Evolutionary conservation across 257 asterid species (phyloP), one percentile per base, ranked within the genome.

Genomic region (Jasminum sambac): DNA sequence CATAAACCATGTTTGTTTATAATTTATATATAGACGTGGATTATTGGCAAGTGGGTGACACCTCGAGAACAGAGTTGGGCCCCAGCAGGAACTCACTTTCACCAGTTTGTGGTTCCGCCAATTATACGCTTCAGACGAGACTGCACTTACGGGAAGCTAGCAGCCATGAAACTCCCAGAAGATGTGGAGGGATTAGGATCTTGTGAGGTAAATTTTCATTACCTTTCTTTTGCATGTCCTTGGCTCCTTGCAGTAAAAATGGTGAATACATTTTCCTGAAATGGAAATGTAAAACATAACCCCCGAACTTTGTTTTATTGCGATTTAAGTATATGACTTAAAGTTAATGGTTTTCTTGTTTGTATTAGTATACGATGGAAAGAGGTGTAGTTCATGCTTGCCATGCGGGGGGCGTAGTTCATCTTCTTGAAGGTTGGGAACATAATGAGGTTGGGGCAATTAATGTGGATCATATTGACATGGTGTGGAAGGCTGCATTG

Each of bases 361-460:
- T 34, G 63, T 30, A 70, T 40, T 85, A 92, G 98, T 90, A 92
- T 57, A 90, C 98, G 36, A 76, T 92, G 95, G 96, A 46, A 72
- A 81, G 98, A 85, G 98, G 97, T 30, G 88, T 85, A 26, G 95
- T 92, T 14, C 98, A 92, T 77, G 98, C 98, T n/a, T 92, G 98
- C 83, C 98, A 92, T 42, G 98, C 98, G 1, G 98, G 98, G 34
- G 98, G 98, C 42, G 82, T 86, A 42, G 92, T 92, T 41, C 98
- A 92, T 83, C 78, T 77, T 72, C 96, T 92, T 65, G 87, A 92
- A 90, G 92, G 89, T 5, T 92, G 98, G 98, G 43, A 73, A 43
- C 98, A 92, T 73, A 94, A 92, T 60, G 98, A 92, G 60, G 96
- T 92, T 26, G 98, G 98, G 34, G 96, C 98, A 11, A 71, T 92